Base-by-base conservation (phyloP, 2,329 filamentous ascomycete species). In the Eurotiales sp. region DNA sequence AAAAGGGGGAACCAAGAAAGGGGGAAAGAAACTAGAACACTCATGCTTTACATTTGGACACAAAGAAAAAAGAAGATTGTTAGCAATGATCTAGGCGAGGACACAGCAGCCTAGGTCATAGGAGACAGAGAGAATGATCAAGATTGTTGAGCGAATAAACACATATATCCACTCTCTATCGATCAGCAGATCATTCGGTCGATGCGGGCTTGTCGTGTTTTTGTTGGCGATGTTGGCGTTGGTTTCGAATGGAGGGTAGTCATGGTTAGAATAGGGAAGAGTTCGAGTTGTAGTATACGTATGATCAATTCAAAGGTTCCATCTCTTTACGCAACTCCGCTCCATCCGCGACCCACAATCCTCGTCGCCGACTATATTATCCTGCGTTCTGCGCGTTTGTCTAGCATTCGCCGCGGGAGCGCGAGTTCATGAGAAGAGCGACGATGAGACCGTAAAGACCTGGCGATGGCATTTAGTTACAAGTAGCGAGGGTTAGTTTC, bases 371-470 rank as follows among this genome's bases (percentile, higher is more conserved):
- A 21, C 34, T 21, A 21, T 37, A 37, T 37, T 37, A 37, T 37
- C 17, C 12, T 25, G 40, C n/a, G 14, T 37, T 10, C 12, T 25
- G 40, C n/a, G 14, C 1, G n/a, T 5, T 32, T n/a, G 53, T 61
- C 63, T 83, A 83, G 74, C 87, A 90, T 55, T 61, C 69, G 85
- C 81, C 62, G 83, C 75, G 55, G 34, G 87, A 88, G 80, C 93
- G 95, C 54, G 93, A 95, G 88, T 97, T 99, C 95, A 99, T 99
- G 70, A 99, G 85, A 69, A 99, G 87, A 59, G 93, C 93, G 62
- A 99, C 93, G 72, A 99, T 99, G 67, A 99, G 83, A 73, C 93
- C 93, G 79, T 99, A 99, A 54, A 99, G 89, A 93, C 92, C 89
- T 93, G 56, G 22, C 2, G 40, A 10, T n/a, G n/a, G n/a, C n/a